Percentiles rank a stretch among this genome's conserved stretches.
Evolutionary conservation across 768 basidiomycete genomes (phyloP).

Genomic region (Antrodiella citrinella): DNA sequence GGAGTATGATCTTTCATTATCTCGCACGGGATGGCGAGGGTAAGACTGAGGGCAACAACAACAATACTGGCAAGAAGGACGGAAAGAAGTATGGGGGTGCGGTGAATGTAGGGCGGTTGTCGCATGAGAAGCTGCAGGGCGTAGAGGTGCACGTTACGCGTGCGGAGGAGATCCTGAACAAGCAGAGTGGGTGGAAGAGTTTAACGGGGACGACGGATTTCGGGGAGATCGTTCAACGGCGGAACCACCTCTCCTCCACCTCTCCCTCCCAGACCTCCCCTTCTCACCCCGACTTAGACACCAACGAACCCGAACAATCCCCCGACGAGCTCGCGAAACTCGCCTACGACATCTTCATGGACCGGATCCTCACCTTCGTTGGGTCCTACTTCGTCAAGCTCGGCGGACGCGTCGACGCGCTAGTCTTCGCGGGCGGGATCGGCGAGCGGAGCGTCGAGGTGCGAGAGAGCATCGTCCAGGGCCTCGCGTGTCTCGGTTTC

Average conservation of each 20-base stretch:
- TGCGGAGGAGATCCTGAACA: conserved; percentile 71
- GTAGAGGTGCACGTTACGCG: conserved; percentile 48
- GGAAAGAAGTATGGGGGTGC: conserved; percentile 18
- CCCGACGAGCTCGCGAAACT: conserved; percentile 35
- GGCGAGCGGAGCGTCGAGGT: conserved; percentile 68
- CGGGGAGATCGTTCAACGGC: conserved; percentile 46
- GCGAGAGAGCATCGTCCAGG: conserved; percentile 45
- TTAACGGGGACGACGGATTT: conserved; percentile 81
- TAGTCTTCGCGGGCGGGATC: conserved; percentile 86
- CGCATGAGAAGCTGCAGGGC: conserved; percentile 39
- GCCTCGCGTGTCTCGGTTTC: conserved; percentile 57
- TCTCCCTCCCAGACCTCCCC: background rate
- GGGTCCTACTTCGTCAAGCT: conserved; percentile 75
- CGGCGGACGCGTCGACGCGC: conserved; percentile 56
- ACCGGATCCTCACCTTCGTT: conserved; percentile 64
- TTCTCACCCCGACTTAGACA: background rate
- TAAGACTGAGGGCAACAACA: too few species aligned
- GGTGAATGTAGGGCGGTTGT: conserved; percentile 33
- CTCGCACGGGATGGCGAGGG: background rate
- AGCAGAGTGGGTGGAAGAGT: conserved; percentile 69
- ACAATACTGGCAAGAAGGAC: conserved; percentile 38
- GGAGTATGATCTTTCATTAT: conserved; percentile 37
- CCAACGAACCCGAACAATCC: conserved; percentile 5
- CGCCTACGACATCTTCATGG: conserved; percentile 74
- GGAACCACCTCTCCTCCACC: background rate